Evolutionary conservation across 805 yeast species (phyloP), one percentile per base, ranked within the genome.

Genomic region (Candida sanyiensis): DNA sequence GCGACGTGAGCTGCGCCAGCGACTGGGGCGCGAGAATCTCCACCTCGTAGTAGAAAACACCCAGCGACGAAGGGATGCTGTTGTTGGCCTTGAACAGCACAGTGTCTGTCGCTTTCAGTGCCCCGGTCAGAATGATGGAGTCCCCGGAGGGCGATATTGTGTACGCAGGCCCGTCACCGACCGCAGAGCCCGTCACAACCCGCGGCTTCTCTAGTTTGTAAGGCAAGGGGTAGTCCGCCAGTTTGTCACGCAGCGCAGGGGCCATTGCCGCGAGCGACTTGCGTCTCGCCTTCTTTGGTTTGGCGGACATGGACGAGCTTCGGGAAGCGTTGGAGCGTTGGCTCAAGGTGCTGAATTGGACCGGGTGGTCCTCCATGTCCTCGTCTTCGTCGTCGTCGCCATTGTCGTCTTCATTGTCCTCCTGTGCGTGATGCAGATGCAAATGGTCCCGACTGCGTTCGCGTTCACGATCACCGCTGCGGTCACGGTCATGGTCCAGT

Each of bases 1-100:
- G 52, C 12, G 3, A 63, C 64, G 5, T 62, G 49, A 2, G 50
- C 33, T 11, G 5, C 6, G 4, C 16, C 6, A 10, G 33, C 13
- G 40, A 2, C 19, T 23, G 3, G 5, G n/a, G 33, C 16, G 40
- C 29, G 2, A 32, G 18, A 5, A 76, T 49, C 30, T 61, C 59
- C n/a, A 73, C 58, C 49, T 75, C 82, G 47, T 50, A 75, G 49
- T 75, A 75, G 51, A 67, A 75, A 4, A 75, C 51, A 2, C 78
- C 75, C 40, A 69, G 53, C 16, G 57, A 53, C 3, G 57, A 45
- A 1, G 70, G 65, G 7, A 74, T 62, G 5, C 60, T 45, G 25
- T 56, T 44, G 41, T 67, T 53, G 1, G 70, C 48, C 38, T 59
- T 61, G 8, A 66, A 53, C 13, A 49, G 44, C 19, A 47, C 31